Percentiles rank a stretch among this genome's conserved stretches.
Conservation (phyloP, 176 grass and related monocot species). For the Carex scoparia region DNA sequence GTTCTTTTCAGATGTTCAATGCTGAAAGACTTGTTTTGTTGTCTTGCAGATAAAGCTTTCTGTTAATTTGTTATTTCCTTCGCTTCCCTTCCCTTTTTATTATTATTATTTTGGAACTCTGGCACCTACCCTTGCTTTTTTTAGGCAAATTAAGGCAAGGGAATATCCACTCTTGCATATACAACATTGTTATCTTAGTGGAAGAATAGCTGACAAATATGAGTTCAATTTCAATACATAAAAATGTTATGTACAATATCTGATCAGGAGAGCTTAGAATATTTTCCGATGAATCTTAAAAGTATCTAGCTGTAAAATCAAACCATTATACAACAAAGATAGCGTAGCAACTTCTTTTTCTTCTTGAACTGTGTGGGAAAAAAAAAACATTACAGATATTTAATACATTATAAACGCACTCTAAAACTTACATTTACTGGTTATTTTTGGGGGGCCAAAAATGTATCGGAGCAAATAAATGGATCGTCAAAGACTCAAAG, state of each 20-base stretch:
- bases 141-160: not conserved
- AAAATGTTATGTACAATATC: not conserved
- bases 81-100: not conserved
- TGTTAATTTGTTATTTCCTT: not conserved
- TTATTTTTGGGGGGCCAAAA: not conserved
- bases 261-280: not conserved
- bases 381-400: not conserved
- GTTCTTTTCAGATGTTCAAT: too few relatives aligned
- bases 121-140: not conserved
- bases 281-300: not conserved
- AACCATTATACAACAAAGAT: constrained; percentile 28
- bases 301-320: constrained; percentile 1
- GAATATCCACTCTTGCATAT: not conserved
- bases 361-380: constrained; percentile 9
- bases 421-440: not conserved
- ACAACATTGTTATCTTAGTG: not conserved
- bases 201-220: not conserved
- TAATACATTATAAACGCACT: constrained; percentile 5
- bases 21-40: too few relatives aligned
- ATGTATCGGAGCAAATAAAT: not conserved
- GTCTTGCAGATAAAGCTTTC: not conserved
- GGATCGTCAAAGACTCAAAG: not conserved
- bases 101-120: not conserved
- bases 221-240: not conserved
- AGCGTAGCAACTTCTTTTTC: constrained; percentile 28